These are phyloP conservation scores for slime mould (Dictyostelium discoideum) DNA, from an alignment of 78 protist species.

Conservation along the genomic window dicty_2.7 NC_007088.5:5494501-5495000, in stretches of 20 bases:
- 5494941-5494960: no score
- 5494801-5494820: background rate
- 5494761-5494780: background rate
- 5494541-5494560: background rate
- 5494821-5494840: background rate
- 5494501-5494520: background rate
- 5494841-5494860: background rate
- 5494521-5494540: background rate
- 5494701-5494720: background rate
- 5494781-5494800: background rate
- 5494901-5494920: background rate
- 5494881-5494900: no score
- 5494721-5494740: no score
- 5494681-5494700: background rate
- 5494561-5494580: background rate
- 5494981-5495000: no score
- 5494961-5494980: no score
- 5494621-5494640: background rate
- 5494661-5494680: background rate
- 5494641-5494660: background rate
- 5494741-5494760: background rate
- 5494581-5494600: no score
- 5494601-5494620: background rate
- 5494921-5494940: no score
- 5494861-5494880: no score